These are phyloP conservation scores for Bryoerythrophyllum caledonicum DNA, from an alignment of 225 moss, liverwort and hornwort species.

Conservation along the genomic window DNA sequence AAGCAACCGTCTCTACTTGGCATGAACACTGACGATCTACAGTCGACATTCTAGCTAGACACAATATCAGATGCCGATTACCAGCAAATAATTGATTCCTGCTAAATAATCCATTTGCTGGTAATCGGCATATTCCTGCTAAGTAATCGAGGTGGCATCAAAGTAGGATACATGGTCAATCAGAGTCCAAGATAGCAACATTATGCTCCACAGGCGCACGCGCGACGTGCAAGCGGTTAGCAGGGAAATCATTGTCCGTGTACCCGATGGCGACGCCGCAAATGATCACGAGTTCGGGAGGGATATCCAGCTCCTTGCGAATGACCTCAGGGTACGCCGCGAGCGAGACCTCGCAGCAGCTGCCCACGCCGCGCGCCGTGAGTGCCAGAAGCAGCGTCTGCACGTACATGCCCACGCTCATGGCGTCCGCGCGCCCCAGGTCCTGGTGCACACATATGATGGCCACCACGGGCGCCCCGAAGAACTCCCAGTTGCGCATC, in stretches of 20 bases:
- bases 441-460: constrained; percentile 46
- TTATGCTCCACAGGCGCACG: constrained; percentile 45
- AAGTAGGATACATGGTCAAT: constrained; percentile 2
- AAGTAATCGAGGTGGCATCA: neutral
- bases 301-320: constrained; percentile 36
- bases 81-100: neutral
- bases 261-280: constrained; percentile 56
- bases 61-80: neutral
- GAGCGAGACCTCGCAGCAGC: constrained; percentile 52
- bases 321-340: constrained; percentile 49
- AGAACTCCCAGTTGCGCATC: constrained; percentile 60
- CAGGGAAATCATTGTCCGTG: constrained; percentile 31
- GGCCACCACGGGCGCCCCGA: constrained; percentile 54
- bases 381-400: constrained; percentile 55
- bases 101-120: no score
- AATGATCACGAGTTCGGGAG: constrained; percentile 44
- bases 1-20: neutral
- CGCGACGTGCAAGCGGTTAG: constrained; percentile 34
- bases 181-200: constrained; percentile 45
- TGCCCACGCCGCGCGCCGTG: constrained; percentile 49
- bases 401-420: constrained; percentile 60
- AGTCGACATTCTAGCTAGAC: neutral
- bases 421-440: constrained; percentile 42
- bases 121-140: no score
- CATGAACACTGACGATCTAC: neutral